Percentiles rank a stretch among this genome's conserved stretches.
Conservation (phyloP, 73 alveolate genomes). For the Urostyla sp. region DNA sequence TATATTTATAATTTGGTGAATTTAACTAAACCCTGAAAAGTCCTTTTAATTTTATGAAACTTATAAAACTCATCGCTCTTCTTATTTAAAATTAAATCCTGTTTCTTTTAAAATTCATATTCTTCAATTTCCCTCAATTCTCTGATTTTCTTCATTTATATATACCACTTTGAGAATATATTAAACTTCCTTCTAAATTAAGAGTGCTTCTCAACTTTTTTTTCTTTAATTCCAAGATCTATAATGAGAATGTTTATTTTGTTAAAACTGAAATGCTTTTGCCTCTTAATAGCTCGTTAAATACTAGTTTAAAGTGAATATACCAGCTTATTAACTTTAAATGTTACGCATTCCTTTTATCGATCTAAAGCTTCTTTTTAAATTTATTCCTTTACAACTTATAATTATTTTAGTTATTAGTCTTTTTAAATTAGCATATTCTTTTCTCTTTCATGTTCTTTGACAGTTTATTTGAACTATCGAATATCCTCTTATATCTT, state of each 20-base stretch:
- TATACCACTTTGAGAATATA: background rate
- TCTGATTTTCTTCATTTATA: background rate
- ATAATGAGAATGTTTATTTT: background rate
- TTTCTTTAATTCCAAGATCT: slow-evolving; percentile 10
- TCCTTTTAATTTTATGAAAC: slow-evolving; percentile 8
- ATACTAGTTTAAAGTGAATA: background rate
- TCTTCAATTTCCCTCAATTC: slow-evolving; percentile 13
- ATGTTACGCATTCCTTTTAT: no score
- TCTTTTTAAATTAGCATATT: no score
- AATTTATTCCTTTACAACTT: no score
- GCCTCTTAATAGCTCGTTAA: slow-evolving; percentile 17
- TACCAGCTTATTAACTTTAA: no score
- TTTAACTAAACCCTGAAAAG: background rate
- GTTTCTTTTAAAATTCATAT: slow-evolving; percentile 7
- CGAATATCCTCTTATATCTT: background rate
- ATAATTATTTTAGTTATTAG: no score
- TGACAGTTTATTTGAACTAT: background rate
- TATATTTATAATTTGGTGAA: background rate
- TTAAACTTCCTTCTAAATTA: background rate
- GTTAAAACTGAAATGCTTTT: slow-evolving; percentile 1
- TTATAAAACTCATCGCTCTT: slow-evolving; percentile 7
- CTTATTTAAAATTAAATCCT: background rate
- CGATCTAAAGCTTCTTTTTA: slow-evolving; percentile 8
- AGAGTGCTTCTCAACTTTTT: background rate
- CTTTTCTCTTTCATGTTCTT: background rate